Evolutionary conservation across 768 basidiomycete genomes (phyloP).

Genomic region (Trametes punicea): DNA sequence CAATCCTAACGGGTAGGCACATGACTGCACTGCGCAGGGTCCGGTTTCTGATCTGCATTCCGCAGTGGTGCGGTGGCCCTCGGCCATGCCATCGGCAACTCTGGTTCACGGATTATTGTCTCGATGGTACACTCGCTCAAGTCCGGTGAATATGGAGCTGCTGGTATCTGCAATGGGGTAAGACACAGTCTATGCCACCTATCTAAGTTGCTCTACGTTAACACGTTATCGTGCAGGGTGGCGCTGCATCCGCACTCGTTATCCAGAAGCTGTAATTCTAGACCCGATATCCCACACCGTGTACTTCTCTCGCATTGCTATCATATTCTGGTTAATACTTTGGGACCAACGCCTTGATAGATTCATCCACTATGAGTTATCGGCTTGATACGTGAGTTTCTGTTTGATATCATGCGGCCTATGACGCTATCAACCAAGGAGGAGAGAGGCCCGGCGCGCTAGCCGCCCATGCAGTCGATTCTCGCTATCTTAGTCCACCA

Average conservation of each 20-base stretch:
- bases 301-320: slow-evolving; percentile 19
- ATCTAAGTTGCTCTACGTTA: background rate
- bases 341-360: background rate
- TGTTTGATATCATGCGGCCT: background rate
- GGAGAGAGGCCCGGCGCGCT: background rate
- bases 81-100: slow-evolving; percentile 95
- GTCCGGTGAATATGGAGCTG: slow-evolving; percentile 90
- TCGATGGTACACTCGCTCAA: slow-evolving; percentile 90
- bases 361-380: background rate
- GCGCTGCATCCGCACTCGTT: slow-evolving; percentile 87
- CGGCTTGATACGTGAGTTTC: background rate
- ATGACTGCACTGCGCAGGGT: background rate
- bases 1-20: slow-evolving; percentile 79
- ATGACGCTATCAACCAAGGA: background rate
- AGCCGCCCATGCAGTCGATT: background rate
- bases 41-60: slow-evolving; percentile 18
- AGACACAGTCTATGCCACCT: slow-evolving; percentile 34
- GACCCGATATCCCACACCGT: slow-evolving; percentile 5
- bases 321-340: slow-evolving; percentile 16
- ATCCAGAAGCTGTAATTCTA: slow-evolving; percentile 71
- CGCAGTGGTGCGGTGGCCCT: slow-evolving; percentile 92
- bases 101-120: slow-evolving; percentile 91
- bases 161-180: slow-evolving; percentile 96
- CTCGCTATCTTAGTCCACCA: slow-evolving; percentile 1
- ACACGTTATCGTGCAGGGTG: slow-evolving; percentile 54